phyloP scores from a whole-genome alignment of 805 yeast species.

The Starmera amethionina region DNA sequence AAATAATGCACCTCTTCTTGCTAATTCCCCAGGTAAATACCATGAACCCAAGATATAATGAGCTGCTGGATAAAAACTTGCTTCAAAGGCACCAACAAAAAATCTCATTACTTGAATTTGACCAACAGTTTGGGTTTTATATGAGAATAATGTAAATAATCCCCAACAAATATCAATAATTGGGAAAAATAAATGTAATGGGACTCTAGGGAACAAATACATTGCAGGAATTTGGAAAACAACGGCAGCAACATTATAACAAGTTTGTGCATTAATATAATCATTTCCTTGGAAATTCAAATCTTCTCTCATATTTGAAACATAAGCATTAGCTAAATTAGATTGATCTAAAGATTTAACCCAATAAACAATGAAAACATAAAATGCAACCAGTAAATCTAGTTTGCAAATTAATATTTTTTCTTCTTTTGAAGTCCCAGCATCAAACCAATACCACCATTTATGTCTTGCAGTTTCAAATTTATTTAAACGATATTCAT shows the following conservation, averaged over 20 bases:
- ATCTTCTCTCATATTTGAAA: conserved; percentile 47
- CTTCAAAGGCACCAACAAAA: conserved; percentile 56
- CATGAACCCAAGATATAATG: conserved; percentile 52
- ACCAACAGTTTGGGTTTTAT: conserved; percentile 31
- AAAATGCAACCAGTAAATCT: conserved; percentile 42
- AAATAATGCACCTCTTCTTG: conserved; percentile 50
- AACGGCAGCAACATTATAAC: conserved; percentile 48
- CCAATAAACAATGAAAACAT: conserved; percentile 56
- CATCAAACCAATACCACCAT: conserved; percentile 48
- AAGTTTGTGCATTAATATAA: conserved; percentile 44
- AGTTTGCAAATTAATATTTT: conserved; percentile 35
- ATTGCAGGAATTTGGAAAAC: conserved; percentile 55
- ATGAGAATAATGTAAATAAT: conserved; percentile 42
- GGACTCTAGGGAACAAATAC: conserved; percentile 42
- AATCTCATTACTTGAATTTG: conserved; percentile 51
- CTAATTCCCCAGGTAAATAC: conserved; percentile 46
- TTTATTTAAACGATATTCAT: conserved; percentile 40
- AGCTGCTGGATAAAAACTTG: conserved; percentile 45
- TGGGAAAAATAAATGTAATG: conserved; percentile 39
- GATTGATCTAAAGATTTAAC: conserved; percentile 52
- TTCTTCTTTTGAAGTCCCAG: conserved; percentile 33
- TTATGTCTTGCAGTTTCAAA: conserved; percentile 23
- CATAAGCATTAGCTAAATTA: conserved; percentile 55
- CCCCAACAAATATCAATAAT: conserved; percentile 54
- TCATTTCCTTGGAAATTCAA: conserved; percentile 51